Conservation (phyloP, 2,329 filamentous ascomycete species). For the Sporothrix inflata region DNA sequence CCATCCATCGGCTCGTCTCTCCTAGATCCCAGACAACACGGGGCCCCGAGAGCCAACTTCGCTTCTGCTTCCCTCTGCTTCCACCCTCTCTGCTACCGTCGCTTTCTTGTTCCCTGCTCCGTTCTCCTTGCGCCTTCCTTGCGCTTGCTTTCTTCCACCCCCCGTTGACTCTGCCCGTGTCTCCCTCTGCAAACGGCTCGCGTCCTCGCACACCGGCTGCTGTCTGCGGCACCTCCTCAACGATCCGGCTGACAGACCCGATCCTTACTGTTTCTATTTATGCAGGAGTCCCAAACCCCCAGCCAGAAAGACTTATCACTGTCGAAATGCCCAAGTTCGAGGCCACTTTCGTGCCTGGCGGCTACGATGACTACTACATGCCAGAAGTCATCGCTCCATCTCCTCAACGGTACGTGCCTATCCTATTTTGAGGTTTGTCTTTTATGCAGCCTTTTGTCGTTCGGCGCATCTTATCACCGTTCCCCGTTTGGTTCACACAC, state of each 20-base stretch:
- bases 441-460: not conserved
- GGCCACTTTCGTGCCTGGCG: slow-evolving; percentile 61
- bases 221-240: slow-evolving; percentile 4
- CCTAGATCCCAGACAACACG: not conserved
- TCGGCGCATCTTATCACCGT: not conserved
- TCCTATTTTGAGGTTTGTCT: not conserved
- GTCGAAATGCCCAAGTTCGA: slow-evolving; percentile 50
- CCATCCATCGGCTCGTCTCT: not conserved
- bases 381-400: slow-evolving; percentile 60
- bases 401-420: slow-evolving; percentile 53
- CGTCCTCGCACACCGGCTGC: not conserved
- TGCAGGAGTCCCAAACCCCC: slow-evolving; percentile 31
- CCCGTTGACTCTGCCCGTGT: not conserved
- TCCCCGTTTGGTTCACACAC: not conserved
- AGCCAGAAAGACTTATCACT: slow-evolving; percentile 35
- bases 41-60: not conserved
- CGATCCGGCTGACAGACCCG: slow-evolving; percentile 12
- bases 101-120: not conserved
- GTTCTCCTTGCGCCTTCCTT: not conserved
- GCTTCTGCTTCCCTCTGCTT: not conserved
- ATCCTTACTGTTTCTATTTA: slow-evolving; percentile 27
- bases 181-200: not conserved
- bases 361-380: slow-evolving; percentile 61
- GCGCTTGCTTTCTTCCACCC: not conserved
- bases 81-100: not conserved